Conservation (phyloP, 192 early-diverging fungal genomes). For the Linnemannia hyalina region DNA sequence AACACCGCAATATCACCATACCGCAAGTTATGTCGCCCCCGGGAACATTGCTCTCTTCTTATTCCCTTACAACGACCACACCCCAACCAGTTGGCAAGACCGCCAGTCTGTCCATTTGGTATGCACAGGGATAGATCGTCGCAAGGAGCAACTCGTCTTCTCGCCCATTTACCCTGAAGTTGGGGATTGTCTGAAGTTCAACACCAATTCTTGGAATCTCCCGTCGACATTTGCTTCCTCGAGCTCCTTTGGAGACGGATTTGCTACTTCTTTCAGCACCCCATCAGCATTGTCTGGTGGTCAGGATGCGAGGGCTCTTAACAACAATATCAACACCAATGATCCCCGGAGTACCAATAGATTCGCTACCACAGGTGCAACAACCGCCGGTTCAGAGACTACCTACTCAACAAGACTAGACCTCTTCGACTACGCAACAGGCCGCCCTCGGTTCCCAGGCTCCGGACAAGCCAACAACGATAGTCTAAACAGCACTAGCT, state of each 20-base stretch:
- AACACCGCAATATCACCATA: background rate
- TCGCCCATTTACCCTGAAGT: conserved; percentile 14
- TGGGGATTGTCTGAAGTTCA: conserved; percentile 32
- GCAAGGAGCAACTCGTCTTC: conserved; percentile 36
- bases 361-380: background rate
- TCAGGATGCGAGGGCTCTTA: background rate
- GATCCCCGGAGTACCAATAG: background rate
- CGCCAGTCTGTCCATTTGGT: conserved; percentile 32
- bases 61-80: conserved; percentile 46
- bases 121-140: conserved; percentile 38
- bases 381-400: background rate
- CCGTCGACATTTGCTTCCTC: background rate
- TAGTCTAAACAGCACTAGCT: background rate
- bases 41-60: conserved; percentile 36
- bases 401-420: conserved; percentile 18
- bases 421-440: conserved; percentile 38
- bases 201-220: conserved; percentile 44
- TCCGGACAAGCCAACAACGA: background rate
- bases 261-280: background rate
- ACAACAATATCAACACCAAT: background rate
- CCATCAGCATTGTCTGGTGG: background rate
- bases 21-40: conserved; percentile 35
- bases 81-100: conserved; percentile 45
- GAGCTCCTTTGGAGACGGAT: background rate
- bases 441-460: conserved; percentile 1